Evolutionary conservation across 139 green algal genomes (phyloP).

Genomic region (Micromonas pusilla): DNA sequence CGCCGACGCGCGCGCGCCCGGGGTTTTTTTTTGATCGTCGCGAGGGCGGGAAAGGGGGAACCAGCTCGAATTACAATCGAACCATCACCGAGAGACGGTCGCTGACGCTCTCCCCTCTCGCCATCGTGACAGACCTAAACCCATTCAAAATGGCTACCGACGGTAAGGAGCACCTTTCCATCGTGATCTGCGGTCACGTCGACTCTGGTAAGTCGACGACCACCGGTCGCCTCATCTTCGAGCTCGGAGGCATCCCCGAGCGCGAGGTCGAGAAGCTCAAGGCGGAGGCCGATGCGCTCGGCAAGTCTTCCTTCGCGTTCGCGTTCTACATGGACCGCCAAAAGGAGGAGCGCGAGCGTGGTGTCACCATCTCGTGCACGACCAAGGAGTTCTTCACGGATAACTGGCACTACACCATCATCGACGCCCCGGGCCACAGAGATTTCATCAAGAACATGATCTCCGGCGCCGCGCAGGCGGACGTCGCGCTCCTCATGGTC

Average conservation of each 20-base stretch:
- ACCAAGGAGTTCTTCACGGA: conserved; percentile 99
- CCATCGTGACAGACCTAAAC: background rate
- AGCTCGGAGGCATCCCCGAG: conserved; percentile 97
- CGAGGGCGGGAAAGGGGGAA: background rate
- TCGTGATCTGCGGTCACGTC: conserved; percentile 76
- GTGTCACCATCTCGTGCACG: conserved; percentile 76
- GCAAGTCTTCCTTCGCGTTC: conserved; percentile 89
- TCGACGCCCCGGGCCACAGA: conserved; percentile 71
- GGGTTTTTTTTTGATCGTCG: background rate
- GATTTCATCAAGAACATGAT: conserved; percentile 99
- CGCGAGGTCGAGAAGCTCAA: conserved; percentile 95
- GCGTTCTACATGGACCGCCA: conserved; percentile 87
- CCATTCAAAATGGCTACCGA: conserved; percentile 39
- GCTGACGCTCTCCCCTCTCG: background rate
- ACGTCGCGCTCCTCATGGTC: conserved; percentile 43
- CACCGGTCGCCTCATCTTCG: conserved; percentile 93
- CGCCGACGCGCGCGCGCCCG: background rate
- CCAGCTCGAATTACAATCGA: too few relatives aligned
- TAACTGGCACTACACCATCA: conserved; percentile 95
- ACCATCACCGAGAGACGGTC: background rate
- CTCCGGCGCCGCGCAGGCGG: conserved; percentile 87
- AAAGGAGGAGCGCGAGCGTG: conserved; percentile 70
- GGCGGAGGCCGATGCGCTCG: conserved; percentile 71
- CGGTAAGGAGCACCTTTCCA: conserved; percentile 53
- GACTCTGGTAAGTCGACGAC: conserved; percentile 96